Conservation (phyloP, 1,139 yeast genomes). For the Pichiaceae sp. region DNA sequence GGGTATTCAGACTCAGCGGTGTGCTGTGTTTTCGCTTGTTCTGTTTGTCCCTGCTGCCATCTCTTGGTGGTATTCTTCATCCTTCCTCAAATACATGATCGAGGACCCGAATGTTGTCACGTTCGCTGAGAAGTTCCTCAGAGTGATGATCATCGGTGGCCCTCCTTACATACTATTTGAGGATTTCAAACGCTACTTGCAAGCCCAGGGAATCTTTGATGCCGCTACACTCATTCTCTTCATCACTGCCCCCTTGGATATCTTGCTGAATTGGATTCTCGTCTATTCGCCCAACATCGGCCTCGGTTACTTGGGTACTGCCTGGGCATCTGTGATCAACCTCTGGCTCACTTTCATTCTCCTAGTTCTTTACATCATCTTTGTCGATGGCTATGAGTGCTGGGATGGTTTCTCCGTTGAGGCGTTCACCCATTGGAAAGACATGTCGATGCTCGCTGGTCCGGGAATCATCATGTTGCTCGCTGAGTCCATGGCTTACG, state of each 20-base stretch:
- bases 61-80: constrained; percentile 60
- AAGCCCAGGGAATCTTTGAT: constrained; percentile 47
- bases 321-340: constrained; percentile 61
- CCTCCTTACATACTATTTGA: constrained; percentile 49
- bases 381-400: constrained; percentile 59
- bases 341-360: constrained; percentile 62
- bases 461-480: constrained; percentile 72
- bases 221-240: constrained; percentile 43
- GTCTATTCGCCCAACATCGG: constrained; percentile 66
- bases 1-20: constrained; percentile 57
- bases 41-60: constrained; percentile 54
- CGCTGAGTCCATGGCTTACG: constrained; percentile 69
- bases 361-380: constrained; percentile 44
- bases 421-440: constrained; percentile 53
- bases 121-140: constrained; percentile 57
- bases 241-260: constrained; percentile 52
- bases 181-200: constrained; percentile 46
- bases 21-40: constrained; percentile 47
- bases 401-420: constrained; percentile 56
- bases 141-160: constrained; percentile 45
- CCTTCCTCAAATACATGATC: constrained; percentile 42
- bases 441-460: constrained; percentile 48
- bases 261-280: constrained; percentile 60
- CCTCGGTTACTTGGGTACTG: constrained; percentile 63
- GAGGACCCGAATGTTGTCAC: constrained; percentile 53